Evolutionary conservation across 331 rosid species (phyloP).

Genomic region (Quercus tomentella): DNA sequence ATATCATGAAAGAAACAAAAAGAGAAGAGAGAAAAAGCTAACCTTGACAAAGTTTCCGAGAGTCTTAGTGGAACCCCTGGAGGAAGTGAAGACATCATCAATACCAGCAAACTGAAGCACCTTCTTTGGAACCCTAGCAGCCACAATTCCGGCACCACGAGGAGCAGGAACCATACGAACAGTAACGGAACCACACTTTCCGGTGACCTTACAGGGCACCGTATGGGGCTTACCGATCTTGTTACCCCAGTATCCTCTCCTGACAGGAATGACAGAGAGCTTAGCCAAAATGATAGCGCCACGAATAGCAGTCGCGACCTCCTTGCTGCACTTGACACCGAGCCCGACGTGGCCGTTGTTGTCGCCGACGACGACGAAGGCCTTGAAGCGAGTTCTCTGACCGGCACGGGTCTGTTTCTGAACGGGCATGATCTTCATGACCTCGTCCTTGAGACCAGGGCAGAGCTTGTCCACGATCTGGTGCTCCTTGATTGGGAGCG

Average conservation of each 20-base stretch:
- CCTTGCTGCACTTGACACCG: conserved; percentile 82
- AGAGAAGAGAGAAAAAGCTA: not conserved
- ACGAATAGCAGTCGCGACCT: conserved; percentile 71
- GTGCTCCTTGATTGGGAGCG: conserved; percentile 71
- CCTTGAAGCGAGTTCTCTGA: conserved; percentile 72
- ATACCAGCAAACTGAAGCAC: conserved; percentile 79
- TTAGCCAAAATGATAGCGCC: conserved; percentile 66
- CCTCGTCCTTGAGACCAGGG: conserved; percentile 73
- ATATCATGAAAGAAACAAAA: too few relatives aligned
- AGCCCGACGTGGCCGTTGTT: conserved; percentile 61
- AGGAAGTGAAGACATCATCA: conserved; percentile 77
- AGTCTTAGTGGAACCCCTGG: conserved; percentile 77
- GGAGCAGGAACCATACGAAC: conserved; percentile 82
- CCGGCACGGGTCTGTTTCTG: conserved; percentile 86
- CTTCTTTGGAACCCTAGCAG: conserved; percentile 86
- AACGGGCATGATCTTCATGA: conserved; percentile 81
- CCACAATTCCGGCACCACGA: conserved; percentile 75
- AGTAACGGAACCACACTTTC: conserved; percentile 74
- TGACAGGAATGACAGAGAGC: conserved; percentile 63
- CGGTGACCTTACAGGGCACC: conserved; percentile 76
- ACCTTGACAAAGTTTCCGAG: conserved; percentile 85
- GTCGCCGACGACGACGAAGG: conserved; percentile 71
- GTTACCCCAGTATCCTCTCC: conserved; percentile 82
- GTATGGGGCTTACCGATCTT: conserved; percentile 87
- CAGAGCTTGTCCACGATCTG: conserved; percentile 67